Percentiles rank a stretch among this genome's conserved stretches.
Conservation (phyloP, 2,329 filamentous ascomycete species). For the Arachnopeziza araneosa region DNA sequence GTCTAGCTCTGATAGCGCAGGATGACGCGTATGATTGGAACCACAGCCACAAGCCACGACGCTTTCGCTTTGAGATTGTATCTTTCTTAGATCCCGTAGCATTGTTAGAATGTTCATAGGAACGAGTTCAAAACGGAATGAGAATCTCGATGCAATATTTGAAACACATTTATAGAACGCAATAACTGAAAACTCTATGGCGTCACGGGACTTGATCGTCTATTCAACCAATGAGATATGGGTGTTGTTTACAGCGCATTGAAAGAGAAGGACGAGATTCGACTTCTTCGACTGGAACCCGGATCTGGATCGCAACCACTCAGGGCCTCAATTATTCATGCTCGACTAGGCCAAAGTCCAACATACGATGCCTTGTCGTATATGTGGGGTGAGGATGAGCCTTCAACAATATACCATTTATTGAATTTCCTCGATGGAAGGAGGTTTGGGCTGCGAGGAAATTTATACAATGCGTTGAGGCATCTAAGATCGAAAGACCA, state of each 20-base stretch:
- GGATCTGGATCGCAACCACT: background rate
- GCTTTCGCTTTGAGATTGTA: background rate
- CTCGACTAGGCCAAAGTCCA: background rate
- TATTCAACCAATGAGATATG: background rate
- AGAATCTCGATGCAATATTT: background rate
- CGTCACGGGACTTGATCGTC: background rate
- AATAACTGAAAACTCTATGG: background rate
- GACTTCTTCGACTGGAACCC: conserved; percentile 1
- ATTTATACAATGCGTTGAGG: conserved; percentile 7
- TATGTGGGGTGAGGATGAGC: background rate
- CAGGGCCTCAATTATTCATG: background rate
- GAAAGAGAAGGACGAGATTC: conserved; percentile 1
- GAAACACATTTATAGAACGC: background rate
- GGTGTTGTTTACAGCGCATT: background rate
- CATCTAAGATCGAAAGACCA: background rate
- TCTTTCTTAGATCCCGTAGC: background rate
- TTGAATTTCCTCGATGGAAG: background rate
- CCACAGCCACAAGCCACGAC: background rate
- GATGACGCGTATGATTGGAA: background rate
- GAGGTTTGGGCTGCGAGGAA: background rate
- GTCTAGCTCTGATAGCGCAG: background rate
- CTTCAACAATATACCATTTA: background rate
- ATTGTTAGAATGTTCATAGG: background rate
- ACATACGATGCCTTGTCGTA: conserved; percentile 4
- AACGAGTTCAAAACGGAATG: background rate